Percentiles rank a stretch among this genome's conserved stretches.
Conservation (phyloP, 2,329 filamentous ascomycete species). For the Sordariomycetes sp. region DNA sequence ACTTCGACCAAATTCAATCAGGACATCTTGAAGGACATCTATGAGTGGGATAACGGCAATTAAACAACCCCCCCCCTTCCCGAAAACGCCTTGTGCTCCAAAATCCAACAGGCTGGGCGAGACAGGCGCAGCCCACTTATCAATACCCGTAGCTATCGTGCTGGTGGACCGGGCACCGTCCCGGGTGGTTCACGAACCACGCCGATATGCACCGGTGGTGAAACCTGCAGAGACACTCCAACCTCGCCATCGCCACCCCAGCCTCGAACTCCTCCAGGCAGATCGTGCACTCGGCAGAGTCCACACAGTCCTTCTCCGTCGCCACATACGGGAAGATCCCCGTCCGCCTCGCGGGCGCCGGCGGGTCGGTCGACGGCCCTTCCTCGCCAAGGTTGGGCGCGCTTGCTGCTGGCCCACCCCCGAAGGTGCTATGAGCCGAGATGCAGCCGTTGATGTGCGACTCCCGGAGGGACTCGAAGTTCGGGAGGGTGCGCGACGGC, state of each 20-base stretch:
- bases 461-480: conserved; percentile 45
- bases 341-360: conserved; percentile 32
- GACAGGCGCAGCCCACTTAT: not conserved
- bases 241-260: conserved; percentile 50
- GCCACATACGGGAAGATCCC: conserved; percentile 55
- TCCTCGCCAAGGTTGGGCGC: conserved; percentile 9
- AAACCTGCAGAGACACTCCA: conserved; percentile 58
- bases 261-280: conserved; percentile 57
- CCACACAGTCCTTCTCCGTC: conserved; percentile 59
- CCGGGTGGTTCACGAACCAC: conserved; percentile 53
- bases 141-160: conserved; percentile 49
- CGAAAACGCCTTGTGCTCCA: not conserved
- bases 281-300: conserved; percentile 57
- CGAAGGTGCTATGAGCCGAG: conserved; percentile 39
- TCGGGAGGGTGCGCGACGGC: conserved; percentile 42
- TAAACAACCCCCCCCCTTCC: not conserved
- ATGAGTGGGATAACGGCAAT: not conserved
- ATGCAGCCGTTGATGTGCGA: conserved; percentile 50
- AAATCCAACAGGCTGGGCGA: not conserved
- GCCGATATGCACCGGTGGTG: conserved; percentile 48
- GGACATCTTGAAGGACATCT: not conserved
- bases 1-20: not conserved
- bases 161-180: conserved; percentile 55
- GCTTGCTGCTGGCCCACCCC: conserved; percentile 17
- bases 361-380: conserved; percentile 7